Evolutionary conservation across 2,329 filamentous ascomycete species (phyloP).

Genomic region (Cercospora zeae-maydis): DNA sequence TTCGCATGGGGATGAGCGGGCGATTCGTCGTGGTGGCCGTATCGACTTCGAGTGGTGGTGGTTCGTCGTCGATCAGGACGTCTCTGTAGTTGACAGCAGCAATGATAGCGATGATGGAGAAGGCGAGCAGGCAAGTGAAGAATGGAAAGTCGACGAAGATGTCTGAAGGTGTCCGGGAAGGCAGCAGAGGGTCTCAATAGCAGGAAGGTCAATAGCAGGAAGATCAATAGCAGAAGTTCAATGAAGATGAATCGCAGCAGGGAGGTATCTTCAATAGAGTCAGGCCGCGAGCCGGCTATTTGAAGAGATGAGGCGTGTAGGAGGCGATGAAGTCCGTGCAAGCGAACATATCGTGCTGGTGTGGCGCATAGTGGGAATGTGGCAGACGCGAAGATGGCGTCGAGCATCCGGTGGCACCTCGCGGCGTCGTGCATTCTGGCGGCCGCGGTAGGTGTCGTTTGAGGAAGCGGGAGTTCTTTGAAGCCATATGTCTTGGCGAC

Average conservation of each 20-base stretch:
- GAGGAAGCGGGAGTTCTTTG: conserved; percentile 18
- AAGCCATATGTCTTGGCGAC: conserved; percentile 16
- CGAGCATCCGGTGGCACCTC: not conserved
- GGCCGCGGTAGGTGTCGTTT: conserved; percentile 15
- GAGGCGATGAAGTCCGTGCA: not conserved
- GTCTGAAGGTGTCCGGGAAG: conserved; percentile 3
- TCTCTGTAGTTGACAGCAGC: conserved; percentile 10
- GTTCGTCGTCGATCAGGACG: conserved; percentile 15
- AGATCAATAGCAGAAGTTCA: conserved; percentile 24
- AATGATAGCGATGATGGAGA: conserved; percentile 15
- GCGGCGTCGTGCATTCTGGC: not conserved
- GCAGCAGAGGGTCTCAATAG: conserved; percentile 21
- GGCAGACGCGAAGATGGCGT: not conserved
- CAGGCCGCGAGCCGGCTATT: conserved; percentile 19
- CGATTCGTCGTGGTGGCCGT: not conserved
- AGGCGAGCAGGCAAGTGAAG: conserved; percentile 16
- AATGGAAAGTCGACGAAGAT: conserved; percentile 14
- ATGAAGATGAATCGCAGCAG: conserved; percentile 30
- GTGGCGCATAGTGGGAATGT: not conserved
- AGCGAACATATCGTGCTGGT: not conserved
- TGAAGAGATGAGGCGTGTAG: not conserved
- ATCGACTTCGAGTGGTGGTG: conserved; percentile 14
- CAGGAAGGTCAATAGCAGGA: conserved; percentile 23
- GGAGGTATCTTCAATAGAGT: conserved; percentile 29
- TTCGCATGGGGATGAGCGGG: not conserved